Evolutionary conservation across 2,329 filamentous ascomycete genomes (phyloP), one percentile per base, ranked within the genome.

Genomic region (Chalaropsis thielavioides): DNA sequence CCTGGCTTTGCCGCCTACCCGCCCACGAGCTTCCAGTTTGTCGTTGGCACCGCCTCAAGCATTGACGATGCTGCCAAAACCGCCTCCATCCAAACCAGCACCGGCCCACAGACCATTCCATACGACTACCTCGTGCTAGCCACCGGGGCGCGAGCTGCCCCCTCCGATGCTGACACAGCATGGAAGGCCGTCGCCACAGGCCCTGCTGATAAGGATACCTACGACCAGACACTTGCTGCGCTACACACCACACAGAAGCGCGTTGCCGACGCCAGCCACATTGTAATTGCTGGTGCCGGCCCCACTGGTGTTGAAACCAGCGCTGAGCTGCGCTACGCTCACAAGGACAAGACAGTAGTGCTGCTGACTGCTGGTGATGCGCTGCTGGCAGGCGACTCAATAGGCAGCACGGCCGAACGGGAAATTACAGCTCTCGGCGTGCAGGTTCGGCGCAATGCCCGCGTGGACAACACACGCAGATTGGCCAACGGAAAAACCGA

Each of bases 101-200:
- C 69, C 66, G 71, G 67, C 41, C 67, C 72, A 64, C 72, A 73
- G 44, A 70, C 70, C 15, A 62, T 81, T 13, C 63, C 70, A 61
- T 85, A 84, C 71, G 80, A 83, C 72, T 79, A 83, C 68, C 77
- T 85, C 59, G 79, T 85, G 51, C 71, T 85, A 49, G 81, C 81
- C 17, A 84, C 81, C 0, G 82, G 82, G 54, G 74, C 81, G 19
- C 76, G 77, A 68, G 72, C 74, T 54, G 51, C 24, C 17, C 15
- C 51, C 31, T 70, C 74, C 35, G 73, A 74, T 22, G 66, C 69
- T n/a, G 68, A 71, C 35, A 72, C 78, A 64, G 81, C 81, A 1
- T 84, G 81, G 79, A 84, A 84, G 72, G 75, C 76, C 51, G 72
- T 74, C 51, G 77, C 75, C 69, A 56, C 51, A 10, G 51, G 51